Base-by-base conservation (phyloP, 2,329 filamentous ascomycete species). In the Hypoxylon rubiginosum region DNA sequence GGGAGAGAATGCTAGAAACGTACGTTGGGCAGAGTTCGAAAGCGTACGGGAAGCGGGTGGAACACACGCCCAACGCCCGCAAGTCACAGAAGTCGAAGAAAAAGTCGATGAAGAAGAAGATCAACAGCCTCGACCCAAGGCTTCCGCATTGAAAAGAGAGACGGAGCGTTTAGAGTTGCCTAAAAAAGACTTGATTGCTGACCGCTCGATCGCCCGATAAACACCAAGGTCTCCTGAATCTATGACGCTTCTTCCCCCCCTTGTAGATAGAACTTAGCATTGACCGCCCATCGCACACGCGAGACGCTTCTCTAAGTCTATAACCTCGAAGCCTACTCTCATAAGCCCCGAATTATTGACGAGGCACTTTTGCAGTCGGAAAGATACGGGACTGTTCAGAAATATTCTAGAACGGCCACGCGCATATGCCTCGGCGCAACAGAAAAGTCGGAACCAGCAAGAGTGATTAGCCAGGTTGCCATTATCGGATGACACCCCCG, bases 11-110 rank as follows among this genome's bases (percentile, higher is more conserved):
- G 46, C 15, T 56, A 19, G 41, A 53, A 13, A 19, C 10, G 1
- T 61, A 57, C 19, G 39, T 66, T 53, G 24, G 58, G 43, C 49
- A 58, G 28, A 36, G n/a, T 19, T 62, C 50, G 13, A 36, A 59
- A 30, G 54, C 34, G 24, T 58, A 55, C 24, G 41, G 21, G 21
- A 19, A 11, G 13, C 45, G 49, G 49, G 13, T 48, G 30, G 41
- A 58, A 13, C 30, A 51, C 8, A 62, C 28, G 9, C 17, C 34
- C 9, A 39, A 52, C 24, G 54, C 45, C n/a, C 28, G 19, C 26
- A 41, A 59, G 36, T 51, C 55, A 30, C 49, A 6, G 11, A 45
- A 48, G 32, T 46, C 39, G 26, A 66, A 55, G 34, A 48, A 43
- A 48, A 34, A n/a, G 17, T 19, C 43, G 21, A 62, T 58, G 58